Percentiles rank a stretch among this genome's conserved stretches.
Conservation (phyloP, 108 stramenopile genomes). For the Cyclostephanos tholiformis region DNA sequence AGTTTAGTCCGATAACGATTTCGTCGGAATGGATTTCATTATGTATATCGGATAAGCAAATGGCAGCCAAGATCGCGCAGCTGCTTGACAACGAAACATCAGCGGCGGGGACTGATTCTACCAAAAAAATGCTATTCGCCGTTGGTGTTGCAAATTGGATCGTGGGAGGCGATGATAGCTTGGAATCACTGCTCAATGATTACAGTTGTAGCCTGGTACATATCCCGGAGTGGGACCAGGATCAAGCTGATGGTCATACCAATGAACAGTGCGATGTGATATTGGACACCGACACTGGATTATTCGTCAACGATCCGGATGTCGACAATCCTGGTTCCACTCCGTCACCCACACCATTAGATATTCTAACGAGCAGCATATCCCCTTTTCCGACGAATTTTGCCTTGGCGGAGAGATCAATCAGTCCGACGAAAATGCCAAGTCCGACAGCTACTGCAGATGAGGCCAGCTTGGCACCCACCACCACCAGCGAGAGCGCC, state of each 20-base stretch:
- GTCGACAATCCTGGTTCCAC: background rate
- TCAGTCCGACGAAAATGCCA: too few relatives aligned
- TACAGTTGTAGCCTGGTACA: constrained; percentile 32
- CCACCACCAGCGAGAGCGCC: too few relatives aligned
- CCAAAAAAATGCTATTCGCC: constrained; percentile 24
- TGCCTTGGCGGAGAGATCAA: too few relatives aligned
- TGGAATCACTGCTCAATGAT: constrained; percentile 11
- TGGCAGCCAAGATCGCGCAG: constrained; percentile 22
- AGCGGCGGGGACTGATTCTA: background rate
- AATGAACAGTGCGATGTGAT: constrained; percentile 20
- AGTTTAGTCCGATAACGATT: too few relatives aligned
- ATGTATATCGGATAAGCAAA: constrained; percentile 10
- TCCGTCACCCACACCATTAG: too few relatives aligned
- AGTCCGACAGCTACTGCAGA: too few relatives aligned
- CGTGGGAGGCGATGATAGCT: constrained; percentile 8
- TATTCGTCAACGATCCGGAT: background rate
- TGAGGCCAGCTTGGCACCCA: too few relatives aligned
- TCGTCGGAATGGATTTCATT: constrained; percentile 10
- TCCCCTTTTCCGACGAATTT: too few relatives aligned
- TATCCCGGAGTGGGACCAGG: constrained; percentile 14
- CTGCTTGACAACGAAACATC: constrained; percentile 10
- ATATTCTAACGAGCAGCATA: too few relatives aligned
- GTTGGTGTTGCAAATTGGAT: constrained; percentile 25
- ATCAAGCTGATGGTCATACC: constrained; percentile 15
- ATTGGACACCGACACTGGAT: background rate